These are phyloP conservation scores for Ampelomyces quisqualis DNA, from an alignment of 2,329 filamentous ascomycete species.

Conservation along the genomic window DNA sequence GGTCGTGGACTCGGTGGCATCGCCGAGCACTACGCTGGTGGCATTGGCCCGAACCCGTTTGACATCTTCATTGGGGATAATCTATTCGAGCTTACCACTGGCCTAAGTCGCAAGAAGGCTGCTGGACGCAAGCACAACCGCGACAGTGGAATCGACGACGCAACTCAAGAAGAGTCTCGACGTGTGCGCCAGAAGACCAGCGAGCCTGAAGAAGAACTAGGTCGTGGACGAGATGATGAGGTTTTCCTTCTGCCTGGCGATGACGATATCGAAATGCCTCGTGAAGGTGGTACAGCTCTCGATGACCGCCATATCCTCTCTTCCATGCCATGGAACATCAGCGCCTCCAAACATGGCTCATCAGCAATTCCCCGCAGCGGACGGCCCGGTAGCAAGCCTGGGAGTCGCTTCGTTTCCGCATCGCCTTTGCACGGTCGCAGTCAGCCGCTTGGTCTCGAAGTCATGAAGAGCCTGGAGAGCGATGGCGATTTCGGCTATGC, in stretches of 20 bases:
- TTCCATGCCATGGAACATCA: conserved; percentile 69
- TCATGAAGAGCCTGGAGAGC: conserved; percentile 32
- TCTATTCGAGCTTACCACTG: conserved; percentile 53
- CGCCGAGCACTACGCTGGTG: conserved; percentile 20
- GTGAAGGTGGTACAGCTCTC: conserved; percentile 66
- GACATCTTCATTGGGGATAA: conserved; percentile 59
- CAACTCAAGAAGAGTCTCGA: conserved; percentile 36
- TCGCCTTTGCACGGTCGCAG: conserved; percentile 62
- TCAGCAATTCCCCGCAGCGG: conserved; percentile 44
- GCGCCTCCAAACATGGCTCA: conserved; percentile 57
- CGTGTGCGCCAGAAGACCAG: conserved; percentile 36
- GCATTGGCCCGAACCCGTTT: conserved; percentile 53
- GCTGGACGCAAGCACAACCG: conserved; percentile 37
- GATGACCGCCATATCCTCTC: conserved; percentile 66
- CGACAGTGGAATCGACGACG: conserved; percentile 39
- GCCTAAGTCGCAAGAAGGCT: conserved; percentile 31
- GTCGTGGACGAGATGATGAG: conserved; percentile 42
- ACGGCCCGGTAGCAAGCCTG: conserved; percentile 46
- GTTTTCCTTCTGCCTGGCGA: conserved; percentile 27
- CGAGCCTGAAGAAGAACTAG: conserved; percentile 37
- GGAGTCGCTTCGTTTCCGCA: conserved; percentile 58
- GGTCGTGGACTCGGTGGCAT: conserved; percentile 59
- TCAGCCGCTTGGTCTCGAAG: conserved; percentile 26
- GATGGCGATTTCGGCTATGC: conserved; percentile 29
- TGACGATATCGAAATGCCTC: conserved; percentile 65